These are phyloP conservation scores for Pochonia chlamydosporia DNA, from an alignment of 2,329 filamentous ascomycete genomes.

Conservation along the genomic window DNA sequence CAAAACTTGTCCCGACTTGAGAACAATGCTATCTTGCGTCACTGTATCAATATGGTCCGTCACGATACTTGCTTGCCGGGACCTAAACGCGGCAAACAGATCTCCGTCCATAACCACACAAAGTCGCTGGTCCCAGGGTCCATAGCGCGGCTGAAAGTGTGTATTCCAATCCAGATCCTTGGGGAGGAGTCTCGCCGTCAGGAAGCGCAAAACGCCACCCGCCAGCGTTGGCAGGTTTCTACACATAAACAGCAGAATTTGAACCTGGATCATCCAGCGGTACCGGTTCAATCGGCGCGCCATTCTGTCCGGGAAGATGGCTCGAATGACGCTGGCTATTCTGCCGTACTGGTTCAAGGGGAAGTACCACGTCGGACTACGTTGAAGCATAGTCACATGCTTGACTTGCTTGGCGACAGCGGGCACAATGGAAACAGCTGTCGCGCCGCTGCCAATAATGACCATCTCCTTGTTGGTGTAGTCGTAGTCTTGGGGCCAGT, in stretches of 20 bases:
- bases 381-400: slow-evolving; percentile 64
- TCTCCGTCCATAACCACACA: slow-evolving; percentile 49
- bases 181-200: slow-evolving; percentile 42
- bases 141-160: slow-evolving; percentile 49
- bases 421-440: slow-evolving; percentile 60
- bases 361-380: slow-evolving; percentile 59
- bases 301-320: slow-evolving; percentile 35
- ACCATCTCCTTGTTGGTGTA: slow-evolving; percentile 59
- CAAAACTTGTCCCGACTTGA: slow-evolving; percentile 37
- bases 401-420: slow-evolving; percentile 50
- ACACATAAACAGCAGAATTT: slow-evolving; percentile 40
- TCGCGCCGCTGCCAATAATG: slow-evolving; percentile 63
- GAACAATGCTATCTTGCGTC: slow-evolving; percentile 35
- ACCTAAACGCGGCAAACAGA: slow-evolving; percentile 35
- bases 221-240: slow-evolving; percentile 40
- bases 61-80: slow-evolving; percentile 32
- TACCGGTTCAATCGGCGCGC: slow-evolving; percentile 39
- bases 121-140: slow-evolving; percentile 64
- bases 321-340: slow-evolving; percentile 28
- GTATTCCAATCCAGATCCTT: slow-evolving; percentile 37
- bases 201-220: slow-evolving; percentile 34
- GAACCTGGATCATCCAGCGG: slow-evolving; percentile 39
- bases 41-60: slow-evolving; percentile 41
- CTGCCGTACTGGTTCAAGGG: slow-evolving; percentile 38
- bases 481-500: slow-evolving; percentile 64